phyloP scores from a whole-genome alignment of 2,329 filamentous ascomycete species.

The Rugonectria rugulosa region DNA sequence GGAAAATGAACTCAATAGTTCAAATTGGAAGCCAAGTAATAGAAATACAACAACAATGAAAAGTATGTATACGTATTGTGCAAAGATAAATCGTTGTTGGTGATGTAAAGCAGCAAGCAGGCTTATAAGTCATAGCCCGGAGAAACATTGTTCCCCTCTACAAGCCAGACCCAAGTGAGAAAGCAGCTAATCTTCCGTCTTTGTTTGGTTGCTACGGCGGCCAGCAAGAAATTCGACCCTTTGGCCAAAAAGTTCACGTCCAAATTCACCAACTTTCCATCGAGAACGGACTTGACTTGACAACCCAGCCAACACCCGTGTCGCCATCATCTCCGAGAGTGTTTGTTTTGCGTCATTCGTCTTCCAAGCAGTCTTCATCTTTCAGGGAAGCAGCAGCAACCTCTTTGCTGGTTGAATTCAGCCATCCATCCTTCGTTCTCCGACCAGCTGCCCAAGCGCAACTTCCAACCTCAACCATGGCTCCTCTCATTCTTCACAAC shows the following conservation, averaged over 20 bases:
- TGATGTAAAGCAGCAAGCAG: no score
- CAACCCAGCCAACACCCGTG: conserved; percentile 2
- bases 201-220: conserved; percentile 18
- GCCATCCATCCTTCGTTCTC: neutral
- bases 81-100: no score
- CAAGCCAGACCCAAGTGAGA: neutral
- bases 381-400: neutral
- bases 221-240: conserved; percentile 14
- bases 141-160: conserved; percentile 8
- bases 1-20: no score
- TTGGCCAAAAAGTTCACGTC: conserved; percentile 13
- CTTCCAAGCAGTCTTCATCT: neutral
- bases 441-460: conserved; percentile 4
- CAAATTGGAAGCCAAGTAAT: no score
- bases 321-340: neutral
- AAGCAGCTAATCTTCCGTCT: neutral
- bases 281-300: no score
- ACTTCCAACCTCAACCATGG: conserved; percentile 54
- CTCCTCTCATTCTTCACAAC: conserved; percentile 72
- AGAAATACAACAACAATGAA: no score
- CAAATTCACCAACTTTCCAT: no score
- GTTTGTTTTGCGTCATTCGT: neutral
- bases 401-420: neutral
- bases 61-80: no score
- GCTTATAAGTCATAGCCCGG: no score